Evolutionary conservation across 2,329 filamentous ascomycete species (phyloP), one percentile per base, ranked within the genome.

Genomic region (Fonsecaea multimorphosa): DNA sequence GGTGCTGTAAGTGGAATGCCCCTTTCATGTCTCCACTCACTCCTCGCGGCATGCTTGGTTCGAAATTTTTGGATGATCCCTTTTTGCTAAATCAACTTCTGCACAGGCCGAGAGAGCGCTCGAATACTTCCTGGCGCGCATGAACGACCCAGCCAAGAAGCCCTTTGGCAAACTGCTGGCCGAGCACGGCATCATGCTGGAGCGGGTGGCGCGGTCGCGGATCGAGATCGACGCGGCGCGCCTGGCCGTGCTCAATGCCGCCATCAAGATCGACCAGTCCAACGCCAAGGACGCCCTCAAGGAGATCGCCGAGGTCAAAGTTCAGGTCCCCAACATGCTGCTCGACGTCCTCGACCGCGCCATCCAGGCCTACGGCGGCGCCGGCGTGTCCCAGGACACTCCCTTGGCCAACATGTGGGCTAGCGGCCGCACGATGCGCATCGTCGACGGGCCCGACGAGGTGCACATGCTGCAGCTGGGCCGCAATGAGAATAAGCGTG

Each of bases 391-490:
- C 74, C 95, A 98, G 83, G 95, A 99, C 76, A 98, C 95, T 1
- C 95, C 95, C 22, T 83, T 99, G 70, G 93, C 93, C 12, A 85
- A 84, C 76, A 71, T 71, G 69, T 72, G 71, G 71, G 89, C 93
- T 87, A 96, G 91, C 88, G 91, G 93, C 74, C 84, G 93, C 65
- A 97, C 93, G 6, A 84, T 97, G 78, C 85, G 91, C 67, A 87
- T 97, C 72, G 93, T 92, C 0, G 95, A 99, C 79, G 95, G 95
- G 0, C 95, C 95, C 0, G 95, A 99, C 79, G 95, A 99, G 86
- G 95, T 98, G 69, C 95, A 96, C 77, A 80, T 93, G 81, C 68
- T 83, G 78, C 78, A 82, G 80, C 73, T 84, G 79, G 78, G 87
- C 76, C 70, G 80, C 81, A 73, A 87, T 82, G 72, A 86, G 83